These are phyloP conservation scores for Trypanosoma congolense DNA, from an alignment of 208 protist genomes.

Conservation along the genomic window DNA sequence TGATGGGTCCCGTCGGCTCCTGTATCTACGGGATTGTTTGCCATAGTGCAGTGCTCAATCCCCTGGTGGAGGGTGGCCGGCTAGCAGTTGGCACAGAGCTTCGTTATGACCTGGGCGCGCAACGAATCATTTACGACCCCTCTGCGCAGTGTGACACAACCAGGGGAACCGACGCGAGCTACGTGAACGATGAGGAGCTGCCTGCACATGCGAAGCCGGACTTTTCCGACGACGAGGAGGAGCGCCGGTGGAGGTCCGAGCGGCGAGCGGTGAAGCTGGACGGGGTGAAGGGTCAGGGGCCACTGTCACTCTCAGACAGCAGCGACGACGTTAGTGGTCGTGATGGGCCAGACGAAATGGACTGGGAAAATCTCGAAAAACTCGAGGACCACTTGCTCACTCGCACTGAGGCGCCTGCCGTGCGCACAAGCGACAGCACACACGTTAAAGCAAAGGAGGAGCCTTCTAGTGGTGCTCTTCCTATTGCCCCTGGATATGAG, in stretches of 20 bases:
- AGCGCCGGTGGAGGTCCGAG: constrained; percentile 79
- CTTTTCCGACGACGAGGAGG: constrained; percentile 85
- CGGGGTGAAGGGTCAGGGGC: too few relatives aligned
- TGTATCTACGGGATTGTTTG: constrained; percentile 50
- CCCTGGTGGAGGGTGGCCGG: constrained; percentile 17
- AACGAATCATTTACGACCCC: constrained; percentile 50
- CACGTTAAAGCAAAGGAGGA: neutral
- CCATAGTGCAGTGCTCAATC: constrained; percentile 3
- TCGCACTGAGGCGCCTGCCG: too few relatives aligned
- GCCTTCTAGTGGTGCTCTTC: neutral
- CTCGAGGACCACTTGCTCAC: constrained; percentile 13
- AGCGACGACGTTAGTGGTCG: neutral
- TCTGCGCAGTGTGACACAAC: constrained; percentile 47
- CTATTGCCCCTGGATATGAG: too few relatives aligned
- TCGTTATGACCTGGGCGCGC: constrained; percentile 52
- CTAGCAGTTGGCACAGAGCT: constrained; percentile 19
- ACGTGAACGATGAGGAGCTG: constrained; percentile 86
- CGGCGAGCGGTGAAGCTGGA: constrained; percentile 17
- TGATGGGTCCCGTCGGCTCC: constrained; percentile 59
- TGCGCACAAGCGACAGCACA: neutral
- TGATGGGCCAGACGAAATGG: constrained; percentile 14
- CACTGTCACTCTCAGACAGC: constrained; percentile 1
- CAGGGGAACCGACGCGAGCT: constrained; percentile 80
- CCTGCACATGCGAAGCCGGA: constrained; percentile 73
- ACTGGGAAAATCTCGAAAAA: constrained; percentile 20